Evolutionary conservation across 345 rosid species (phyloP), one percentile per base, ranked within the genome.

Genomic region (Hibiscus mutabilis): DNA sequence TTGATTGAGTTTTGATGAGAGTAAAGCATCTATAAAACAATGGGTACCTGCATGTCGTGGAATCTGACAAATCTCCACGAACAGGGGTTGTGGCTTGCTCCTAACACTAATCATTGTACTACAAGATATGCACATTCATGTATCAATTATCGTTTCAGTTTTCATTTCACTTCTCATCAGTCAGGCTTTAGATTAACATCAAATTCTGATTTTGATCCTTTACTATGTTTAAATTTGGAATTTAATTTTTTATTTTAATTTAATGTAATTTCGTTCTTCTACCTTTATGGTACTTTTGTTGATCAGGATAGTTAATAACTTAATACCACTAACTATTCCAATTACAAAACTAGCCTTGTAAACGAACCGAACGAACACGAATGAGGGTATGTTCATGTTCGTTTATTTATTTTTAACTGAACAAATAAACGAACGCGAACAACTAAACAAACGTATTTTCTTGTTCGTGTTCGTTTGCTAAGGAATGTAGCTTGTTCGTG

Each of bases 1-100:
- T 21, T 64, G 47, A 37, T 21, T 5, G 21, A 19, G 49, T 15
- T 62, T 62, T 18, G 49, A 37, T 10, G 29, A 37, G 58, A 53
- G 29, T 11, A 40, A n/a, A n/a, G n/a, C n/a, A n/a, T n/a, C n/a
- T n/a, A n/a, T n/a, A n/a, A n/a, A n/a, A n/a, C n/a, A n/a, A n/a
- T n/a, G n/a, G n/a, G n/a, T 27, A 7, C 58, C 19, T 53, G 58
- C 47, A 33, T 33, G 66, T 60, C 46, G 75, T 61, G 74, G 74
- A 77, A 77, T 73, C 81, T n/a, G 25, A 66, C 69, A 77, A 18
- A 42, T 70, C 74, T 70, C 74, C 81, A 66, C 35, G 68, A 73
- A 75, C 71, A 75, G 73, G 78, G 81, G 74, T 35, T 75, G 74
- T 63, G 73, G 73, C 69, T 82, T 75, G 69, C 68, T 77, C 69